Evolutionary conservation across 164 flowering plant species (phyloP), one percentile per base, ranked within the genome.

Genomic region (Euptelea pleiosperma): DNA sequence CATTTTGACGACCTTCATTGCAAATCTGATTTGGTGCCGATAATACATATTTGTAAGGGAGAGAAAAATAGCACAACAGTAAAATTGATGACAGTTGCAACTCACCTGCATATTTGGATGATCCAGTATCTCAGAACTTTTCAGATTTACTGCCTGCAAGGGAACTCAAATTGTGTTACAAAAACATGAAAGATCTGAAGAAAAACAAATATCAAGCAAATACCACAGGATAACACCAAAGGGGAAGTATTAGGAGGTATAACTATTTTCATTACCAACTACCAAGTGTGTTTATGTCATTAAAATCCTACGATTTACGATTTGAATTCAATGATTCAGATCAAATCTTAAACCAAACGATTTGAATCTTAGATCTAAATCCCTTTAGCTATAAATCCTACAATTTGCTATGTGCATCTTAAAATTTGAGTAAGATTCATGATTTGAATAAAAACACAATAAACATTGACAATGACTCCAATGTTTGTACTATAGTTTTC

Each of bases 121-220:
- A 62, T 75, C 89, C 79, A 93, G 69, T 33, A 86, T 75, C 18
- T 88, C 86, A 59, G 98, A 84, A 78, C 97, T 89, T 73, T 77
- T 89, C 68, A 93, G 69, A 75, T 90, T 87, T 49, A 93, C 98
- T 30, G 97, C 95, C 99, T 93, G 97, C 85, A 79, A 30, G 35
- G 19, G 26, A 71, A 66, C 67, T 58, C 69, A 79, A 70, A 58
- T 42, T 40, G 30, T 8, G 62, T 70, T 56, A 74, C 45, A 52
- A 28, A 58, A 64, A 2, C 22, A 12, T n/a, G 48, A 44, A 50
- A 33, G 15, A 16, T 16, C n/a, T n/a, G 15, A 35, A 33, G 14
- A 19, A 6, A 14, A 57, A 14, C 12, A 30, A 21, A 48, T 21
- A 28, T 8, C 15, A 1, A n/a, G 12, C 5, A 48, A 36, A 36